Conservation (phyloP, 1,284 basidiomycete genomes). For the Ganoderma sinense region DNA sequence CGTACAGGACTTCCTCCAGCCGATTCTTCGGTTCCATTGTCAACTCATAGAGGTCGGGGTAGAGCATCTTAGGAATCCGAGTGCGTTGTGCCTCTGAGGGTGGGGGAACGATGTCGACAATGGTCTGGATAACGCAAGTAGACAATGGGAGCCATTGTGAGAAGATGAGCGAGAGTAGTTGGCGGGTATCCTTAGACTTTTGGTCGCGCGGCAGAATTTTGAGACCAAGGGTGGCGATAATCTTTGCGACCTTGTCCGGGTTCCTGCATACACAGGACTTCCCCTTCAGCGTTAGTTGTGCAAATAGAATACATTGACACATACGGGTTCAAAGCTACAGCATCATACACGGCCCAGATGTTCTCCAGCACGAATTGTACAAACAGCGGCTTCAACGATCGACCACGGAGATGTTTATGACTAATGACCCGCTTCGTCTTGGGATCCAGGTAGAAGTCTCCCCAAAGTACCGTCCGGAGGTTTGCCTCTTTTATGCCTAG, state of each 20-base stretch:
- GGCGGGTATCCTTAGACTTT: slow-evolving; percentile 89
- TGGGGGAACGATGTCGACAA: slow-evolving; percentile 92
- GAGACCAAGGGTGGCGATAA: slow-evolving; percentile 84
- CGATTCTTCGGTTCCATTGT: slow-evolving; percentile 73
- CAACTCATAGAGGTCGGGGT: slow-evolving; percentile 76
- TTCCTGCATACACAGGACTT: slow-evolving; percentile 59
- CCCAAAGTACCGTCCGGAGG: slow-evolving; percentile 92
- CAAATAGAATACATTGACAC: slow-evolving; percentile 44
- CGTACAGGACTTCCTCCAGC: slow-evolving; percentile 85
- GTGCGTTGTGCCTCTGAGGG: slow-evolving; percentile 85
- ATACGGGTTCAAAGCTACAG: slow-evolving; percentile 86
- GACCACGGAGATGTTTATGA: slow-evolving; percentile 88
- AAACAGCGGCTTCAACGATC: slow-evolving; percentile 94
- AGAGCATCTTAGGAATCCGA: slow-evolving; percentile 93
- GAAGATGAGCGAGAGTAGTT: slow-evolving; percentile 88
- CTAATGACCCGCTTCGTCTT: slow-evolving; percentile 95
- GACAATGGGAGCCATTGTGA: slow-evolving; percentile 97
- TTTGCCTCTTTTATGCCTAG: slow-evolving; percentile 92
- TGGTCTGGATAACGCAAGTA: slow-evolving; percentile 90
- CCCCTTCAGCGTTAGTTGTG: slow-evolving; percentile 4
- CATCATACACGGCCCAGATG: slow-evolving; percentile 96
- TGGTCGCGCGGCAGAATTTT: slow-evolving; percentile 92
- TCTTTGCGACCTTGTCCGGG: slow-evolving; percentile 89
- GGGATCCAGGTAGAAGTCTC: slow-evolving; percentile 96
- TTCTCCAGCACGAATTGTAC: slow-evolving; percentile 99